Conservation (phyloP, 2,329 filamentous ascomycete genomes). For the Colletotrichum tofieldiae region DNA sequence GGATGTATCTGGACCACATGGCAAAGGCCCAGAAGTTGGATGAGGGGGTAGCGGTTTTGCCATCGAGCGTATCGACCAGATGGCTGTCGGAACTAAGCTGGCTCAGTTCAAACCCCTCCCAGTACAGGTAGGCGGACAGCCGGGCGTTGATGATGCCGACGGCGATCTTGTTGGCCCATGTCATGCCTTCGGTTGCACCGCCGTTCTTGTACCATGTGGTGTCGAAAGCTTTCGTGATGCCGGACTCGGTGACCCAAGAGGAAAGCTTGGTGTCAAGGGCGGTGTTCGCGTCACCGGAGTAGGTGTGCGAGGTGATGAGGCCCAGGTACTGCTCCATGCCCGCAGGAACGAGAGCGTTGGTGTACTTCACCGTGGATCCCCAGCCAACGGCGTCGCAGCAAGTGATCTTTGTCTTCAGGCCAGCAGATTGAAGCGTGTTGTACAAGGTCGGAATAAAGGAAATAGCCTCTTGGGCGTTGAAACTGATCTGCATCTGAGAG, state of each 20-base stretch:
- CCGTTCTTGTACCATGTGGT: conserved; percentile 64
- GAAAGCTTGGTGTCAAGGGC: conserved; percentile 58
- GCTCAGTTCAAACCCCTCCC: conserved; percentile 61
- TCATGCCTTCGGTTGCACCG: conserved; percentile 65
- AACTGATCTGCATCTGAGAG: conserved; percentile 54
- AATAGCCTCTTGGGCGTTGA: conserved; percentile 47
- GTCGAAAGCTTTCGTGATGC: conserved; percentile 61
- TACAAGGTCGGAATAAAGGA: conserved; percentile 41
- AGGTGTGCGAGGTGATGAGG: conserved; percentile 58
- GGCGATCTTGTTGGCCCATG: conserved; percentile 70
- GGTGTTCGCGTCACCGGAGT: conserved; percentile 57
- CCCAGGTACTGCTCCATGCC: conserved; percentile 53
- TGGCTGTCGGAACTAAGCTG: conserved; percentile 49
- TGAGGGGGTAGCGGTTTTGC: conserved; percentile 50
- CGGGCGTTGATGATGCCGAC: conserved; percentile 64
- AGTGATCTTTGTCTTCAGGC: conserved; percentile 45
- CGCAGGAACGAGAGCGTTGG: conserved; percentile 53
- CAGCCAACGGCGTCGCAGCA: conserved; percentile 60
- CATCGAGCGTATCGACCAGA: conserved; percentile 49
- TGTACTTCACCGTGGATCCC: conserved; percentile 55
- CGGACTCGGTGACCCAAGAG: conserved; percentile 69
- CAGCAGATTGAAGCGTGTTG: conserved; percentile 19
- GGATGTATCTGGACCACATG: conserved; percentile 57
- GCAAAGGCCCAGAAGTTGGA: conserved; percentile 59
- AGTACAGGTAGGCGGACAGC: conserved; percentile 69